Base-by-base conservation (phyloP, 139 green algal species). In the Chlamydomonas sphaeroides region DNA sequence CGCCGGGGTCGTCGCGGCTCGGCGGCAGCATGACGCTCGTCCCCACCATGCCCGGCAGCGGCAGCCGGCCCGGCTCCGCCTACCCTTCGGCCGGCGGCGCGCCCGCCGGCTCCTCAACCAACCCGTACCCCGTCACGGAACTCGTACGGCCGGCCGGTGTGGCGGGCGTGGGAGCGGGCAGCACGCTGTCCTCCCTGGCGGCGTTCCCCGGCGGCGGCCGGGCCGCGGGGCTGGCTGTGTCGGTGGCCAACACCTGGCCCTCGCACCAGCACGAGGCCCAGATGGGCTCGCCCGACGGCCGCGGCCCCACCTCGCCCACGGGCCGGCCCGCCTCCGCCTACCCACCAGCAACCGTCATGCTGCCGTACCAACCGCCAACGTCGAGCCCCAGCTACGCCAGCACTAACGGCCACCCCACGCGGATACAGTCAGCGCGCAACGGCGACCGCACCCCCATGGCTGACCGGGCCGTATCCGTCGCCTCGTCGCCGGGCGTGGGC, bases 241-340 rank as follows among this genome's bases (percentile, higher is more conserved):
- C 26, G 53, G 71, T 89, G 3, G 41, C 36, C 65, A 90, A 90
- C 65, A 84, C 86, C 3, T 90, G 86, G 86, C 86, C 86, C 26
- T 87, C 81, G 2, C 39, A 78, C 25, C 81, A 85, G 36, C 86
- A 90, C 30, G 86, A 90, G 25, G 8, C 48, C 1, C 25, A 67
- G 17, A 66, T 89, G 33, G 63, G 51, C 4, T 62, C 57, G 26
- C 62, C 70, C 18, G 8, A 32, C 11, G 65, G 17, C 33, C 30
- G 26, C n/a, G 35, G 56, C 79, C 66, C 61, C 51, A 30, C 26
- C 2, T 32, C 57, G 28, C 61, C 61, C 33, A 3, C 45, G 5
- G 51, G 49, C 36, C 41, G 36, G 56, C 5, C 48, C 8, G 41
- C 53, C 35, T 45, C 36, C 0, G 45, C n/a, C n/a, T n/a, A n/a